Evolutionary conservation across 1,284 basidiomycete genomes (phyloP).

Genomic region (Anthracocystis walkeri): DNA sequence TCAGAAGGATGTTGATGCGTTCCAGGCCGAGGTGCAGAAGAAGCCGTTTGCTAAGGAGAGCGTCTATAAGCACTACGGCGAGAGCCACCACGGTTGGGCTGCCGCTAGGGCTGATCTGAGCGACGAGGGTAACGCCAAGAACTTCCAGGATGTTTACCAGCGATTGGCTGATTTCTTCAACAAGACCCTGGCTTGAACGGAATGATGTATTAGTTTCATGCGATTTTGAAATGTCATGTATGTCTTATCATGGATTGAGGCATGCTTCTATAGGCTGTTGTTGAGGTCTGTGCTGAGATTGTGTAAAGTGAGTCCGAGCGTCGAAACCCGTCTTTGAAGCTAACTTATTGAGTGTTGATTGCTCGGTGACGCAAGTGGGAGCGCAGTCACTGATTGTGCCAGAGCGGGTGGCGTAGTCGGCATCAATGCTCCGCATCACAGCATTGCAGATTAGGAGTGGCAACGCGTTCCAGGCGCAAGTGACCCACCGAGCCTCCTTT

Average conservation of each 20-base stretch:
- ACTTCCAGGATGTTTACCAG: slow-evolving; percentile 78
- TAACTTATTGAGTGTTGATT: too few relatives aligned
- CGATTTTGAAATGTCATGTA: too few relatives aligned
- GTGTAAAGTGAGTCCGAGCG: too few relatives aligned
- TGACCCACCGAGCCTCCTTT: too few relatives aligned
- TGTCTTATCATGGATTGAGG: not conserved
- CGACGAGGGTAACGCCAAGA: slow-evolving; percentile 76
- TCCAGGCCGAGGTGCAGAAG: slow-evolving; percentile 71
- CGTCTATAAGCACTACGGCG: slow-evolving; percentile 74
- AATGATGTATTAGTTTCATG: not conserved
- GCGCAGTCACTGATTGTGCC: too few relatives aligned
- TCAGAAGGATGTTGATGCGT: slow-evolving; percentile 72
- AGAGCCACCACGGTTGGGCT: slow-evolving; percentile 76
- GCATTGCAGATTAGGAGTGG: too few relatives aligned
- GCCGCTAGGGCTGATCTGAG: slow-evolving; percentile 78
- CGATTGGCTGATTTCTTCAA: slow-evolving; percentile 55
- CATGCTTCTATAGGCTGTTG: not conserved
- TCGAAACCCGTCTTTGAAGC: too few relatives aligned
- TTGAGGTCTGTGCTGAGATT: not conserved
- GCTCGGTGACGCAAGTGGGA: too few relatives aligned
- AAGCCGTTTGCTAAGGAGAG: slow-evolving; percentile 73
- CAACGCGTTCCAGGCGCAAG: too few relatives aligned
- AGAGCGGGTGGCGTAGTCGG: too few relatives aligned
- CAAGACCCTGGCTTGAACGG: slow-evolving; percentile 38
- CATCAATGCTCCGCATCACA: too few relatives aligned